Conservation (phyloP, 2,329 filamentous ascomycete species). For the Drechslerella coelobrocha region DNA sequence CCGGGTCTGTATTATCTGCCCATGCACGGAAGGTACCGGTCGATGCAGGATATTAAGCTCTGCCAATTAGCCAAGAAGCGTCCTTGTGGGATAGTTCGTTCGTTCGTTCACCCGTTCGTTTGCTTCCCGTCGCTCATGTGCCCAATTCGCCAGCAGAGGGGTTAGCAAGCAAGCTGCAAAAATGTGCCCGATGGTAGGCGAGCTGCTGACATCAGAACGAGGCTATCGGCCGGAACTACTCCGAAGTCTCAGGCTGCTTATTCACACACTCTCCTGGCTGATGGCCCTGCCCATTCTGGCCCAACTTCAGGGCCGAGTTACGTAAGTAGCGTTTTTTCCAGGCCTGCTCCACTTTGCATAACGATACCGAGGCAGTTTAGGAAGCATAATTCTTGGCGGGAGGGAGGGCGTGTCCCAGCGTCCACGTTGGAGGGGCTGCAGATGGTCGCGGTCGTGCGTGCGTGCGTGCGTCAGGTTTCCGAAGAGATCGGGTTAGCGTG, state of each 20-base stretch:
- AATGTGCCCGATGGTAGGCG: conserved; percentile 44
- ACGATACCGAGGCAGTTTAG: not conserved
- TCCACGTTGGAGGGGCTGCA: too few species aligned
- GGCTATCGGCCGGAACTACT: conserved; percentile 40
- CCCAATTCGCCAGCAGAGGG: conserved; percentile 2
- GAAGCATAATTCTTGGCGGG: too few species aligned
- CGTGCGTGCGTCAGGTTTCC: too few species aligned
- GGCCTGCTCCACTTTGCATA: not conserved
- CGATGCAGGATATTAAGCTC: conserved; percentile 28
- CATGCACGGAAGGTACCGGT: conserved; percentile 33
- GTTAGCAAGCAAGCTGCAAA: not conserved
- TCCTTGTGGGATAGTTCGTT: not conserved
- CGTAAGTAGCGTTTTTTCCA: conserved; percentile 4
- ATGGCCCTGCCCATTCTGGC: not conserved
- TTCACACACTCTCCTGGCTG: too few species aligned
- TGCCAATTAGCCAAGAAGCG: not conserved
- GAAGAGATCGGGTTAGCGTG: not conserved
- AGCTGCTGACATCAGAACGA: conserved; percentile 43
- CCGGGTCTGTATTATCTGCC: too few species aligned
- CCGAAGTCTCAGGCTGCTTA: conserved; percentile 20
- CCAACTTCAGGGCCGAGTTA: not conserved
- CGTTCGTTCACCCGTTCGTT: too few species aligned
- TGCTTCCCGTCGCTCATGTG: conserved; percentile 32
- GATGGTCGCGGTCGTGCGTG: too few species aligned
- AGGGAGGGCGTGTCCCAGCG: too few species aligned